Evolutionary conservation across 1,284 basidiomycete species (phyloP), one percentile per base, ranked within the genome.

Genomic region (Malassezia slooffiae): DNA sequence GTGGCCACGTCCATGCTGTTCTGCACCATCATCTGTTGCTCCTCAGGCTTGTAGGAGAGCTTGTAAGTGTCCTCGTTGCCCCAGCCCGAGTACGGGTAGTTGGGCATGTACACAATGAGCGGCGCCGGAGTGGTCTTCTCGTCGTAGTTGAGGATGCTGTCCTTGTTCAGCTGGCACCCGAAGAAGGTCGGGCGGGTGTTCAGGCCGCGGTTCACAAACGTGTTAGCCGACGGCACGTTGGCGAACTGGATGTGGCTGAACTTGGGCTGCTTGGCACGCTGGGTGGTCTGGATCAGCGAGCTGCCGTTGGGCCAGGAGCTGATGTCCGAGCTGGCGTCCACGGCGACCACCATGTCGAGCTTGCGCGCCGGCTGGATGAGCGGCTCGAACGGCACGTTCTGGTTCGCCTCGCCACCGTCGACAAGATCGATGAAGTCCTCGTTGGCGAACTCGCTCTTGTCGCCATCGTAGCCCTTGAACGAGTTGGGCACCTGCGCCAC

Each of bases 151-250:
- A 54, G 63, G 17, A 57, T 57, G 45, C 61, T 64, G 32, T 66
- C 67, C 47, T 71, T 70, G 50, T 64, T 63, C 3, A 71, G 64
- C 27, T 63, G 70, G 60, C 82, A 85, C 1, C 83, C 83, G 69
- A 84, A 85, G 69, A 85, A 84, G 0, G 80, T 80, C 5, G 82
- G 77, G 15, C 82, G 75, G 29, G 74, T 73, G 63, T 80, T 81
- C 9, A 81, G 73, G 12, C 83, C 83, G 7, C 75, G 76, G 11
- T 72, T 70, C 36, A 82, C 60, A 58, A 83, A 83, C 5, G 75
- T 76, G 12, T 74, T 71, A 5, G 67, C 62, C 10, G 61, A 57
- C 0, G 74, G 74, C n/a, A 76, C 70, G 13, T 57, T 39, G 1
- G 74, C 73, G 63, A 75, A 72, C 6, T 67, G 51, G 43, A 71